phyloP scores from a whole-genome alignment of 345 rosid genomes.

The Salix viminalis region DNA sequence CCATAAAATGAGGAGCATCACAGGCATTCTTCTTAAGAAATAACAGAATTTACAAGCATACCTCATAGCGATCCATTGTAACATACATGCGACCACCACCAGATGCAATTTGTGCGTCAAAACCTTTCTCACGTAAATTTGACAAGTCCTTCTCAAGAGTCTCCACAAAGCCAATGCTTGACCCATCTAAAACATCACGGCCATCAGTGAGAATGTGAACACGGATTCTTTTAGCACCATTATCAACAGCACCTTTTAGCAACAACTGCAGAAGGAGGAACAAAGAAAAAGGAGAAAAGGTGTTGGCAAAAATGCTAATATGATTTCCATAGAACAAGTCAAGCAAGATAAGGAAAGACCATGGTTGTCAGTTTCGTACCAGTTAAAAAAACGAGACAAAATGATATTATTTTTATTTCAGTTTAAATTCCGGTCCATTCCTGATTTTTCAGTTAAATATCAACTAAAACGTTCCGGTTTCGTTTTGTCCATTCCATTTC shows the following conservation, averaged over 20 bases:
- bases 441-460: too few species aligned
- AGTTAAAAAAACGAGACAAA: too few species aligned
- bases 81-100: slow-evolving; percentile 99
- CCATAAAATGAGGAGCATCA: not conserved
- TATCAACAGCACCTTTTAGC: slow-evolving; percentile 78
- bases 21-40: not conserved
- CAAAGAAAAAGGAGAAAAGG: not conserved
- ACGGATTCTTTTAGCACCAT: slow-evolving; percentile 85
- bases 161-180: slow-evolving; percentile 81
- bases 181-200: slow-evolving; percentile 93
- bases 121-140: slow-evolving; percentile 57
- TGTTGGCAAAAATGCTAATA: not conserved
- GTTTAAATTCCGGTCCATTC: too few species aligned
- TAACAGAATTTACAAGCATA: not conserved
- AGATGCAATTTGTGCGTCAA: slow-evolving; percentile 88
- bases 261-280: slow-evolving; percentile 47
- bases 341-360: not conserved
- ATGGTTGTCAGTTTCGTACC: too few species aligned
- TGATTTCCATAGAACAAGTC: not conserved
- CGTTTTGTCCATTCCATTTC: too few species aligned
- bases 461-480: too few species aligned
- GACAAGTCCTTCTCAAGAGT: slow-evolving; percentile 71
- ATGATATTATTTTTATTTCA: too few species aligned
- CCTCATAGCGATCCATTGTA: slow-evolving; percentile 98
- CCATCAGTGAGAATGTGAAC: slow-evolving; percentile 94